Conservation (phyloP, 352 stramenopile genomes). For the Globisporangium middletonii region DNA sequence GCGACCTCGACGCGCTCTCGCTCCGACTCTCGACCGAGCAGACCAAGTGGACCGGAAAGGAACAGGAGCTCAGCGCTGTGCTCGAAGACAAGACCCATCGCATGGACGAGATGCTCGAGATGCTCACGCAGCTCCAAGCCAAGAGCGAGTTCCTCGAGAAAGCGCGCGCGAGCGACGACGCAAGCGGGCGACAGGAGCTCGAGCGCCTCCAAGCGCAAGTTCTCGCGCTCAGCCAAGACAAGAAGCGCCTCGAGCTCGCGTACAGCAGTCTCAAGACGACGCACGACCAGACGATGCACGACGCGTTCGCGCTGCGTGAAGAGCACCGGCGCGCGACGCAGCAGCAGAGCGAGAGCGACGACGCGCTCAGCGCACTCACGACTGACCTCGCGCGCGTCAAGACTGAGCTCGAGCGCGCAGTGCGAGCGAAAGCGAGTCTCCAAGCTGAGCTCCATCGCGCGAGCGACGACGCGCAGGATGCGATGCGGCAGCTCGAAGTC, state of each 20-base stretch:
- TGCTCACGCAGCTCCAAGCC: constrained; percentile 49
- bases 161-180: constrained; percentile 28
- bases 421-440: constrained; percentile 35
- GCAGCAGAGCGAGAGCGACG: constrained; percentile 26
- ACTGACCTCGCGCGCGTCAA: constrained; percentile 20
- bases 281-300: constrained; percentile 22
- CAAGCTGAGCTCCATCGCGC: constrained; percentile 51
- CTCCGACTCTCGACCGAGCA: constrained; percentile 22
- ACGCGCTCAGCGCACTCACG: constrained; percentile 17
- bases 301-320: constrained; percentile 26
- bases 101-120: constrained; percentile 59
- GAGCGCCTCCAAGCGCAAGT: constrained; percentile 35
- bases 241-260: constrained; percentile 31
- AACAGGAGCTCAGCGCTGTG: constrained; percentile 19
- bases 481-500: constrained; percentile 57
- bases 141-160: constrained; percentile 49
- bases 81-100: constrained; percentile 46
- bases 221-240: constrained; percentile 23
- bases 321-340: constrained; percentile 22
- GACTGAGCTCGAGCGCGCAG: constrained; percentile 38
- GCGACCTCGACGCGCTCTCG: constrained; percentile 21
- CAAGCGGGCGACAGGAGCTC: constrained; percentile 30
- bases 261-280: constrained; percentile 17
- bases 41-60: constrained; percentile 21
- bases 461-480: constrained; percentile 49